A percentile compares a stretch with the other conserved stretches of the same genome.
These are phyloP conservation scores for Phytopythium montanum DNA, from an alignment of 352 stramenopile species.

Conservation along the genomic window DNA sequence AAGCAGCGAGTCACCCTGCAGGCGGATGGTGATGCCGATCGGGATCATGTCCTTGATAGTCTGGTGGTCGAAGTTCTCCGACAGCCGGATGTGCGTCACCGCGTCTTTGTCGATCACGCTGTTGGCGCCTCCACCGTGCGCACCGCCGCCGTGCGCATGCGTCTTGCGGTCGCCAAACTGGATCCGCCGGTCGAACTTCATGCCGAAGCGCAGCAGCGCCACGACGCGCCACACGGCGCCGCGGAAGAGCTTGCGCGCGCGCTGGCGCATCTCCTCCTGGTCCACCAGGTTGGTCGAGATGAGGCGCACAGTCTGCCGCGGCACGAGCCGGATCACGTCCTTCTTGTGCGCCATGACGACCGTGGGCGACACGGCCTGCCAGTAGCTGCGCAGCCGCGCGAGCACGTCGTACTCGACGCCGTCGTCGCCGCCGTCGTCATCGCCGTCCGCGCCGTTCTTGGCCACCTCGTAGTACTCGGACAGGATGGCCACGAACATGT, in stretches of 20 bases:
- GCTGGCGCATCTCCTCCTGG: slow-evolving; percentile 78
- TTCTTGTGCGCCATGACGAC: slow-evolving; percentile 73
- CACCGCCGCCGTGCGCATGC: slow-evolving; percentile 16
- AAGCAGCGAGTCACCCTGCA: slow-evolving; percentile 77
- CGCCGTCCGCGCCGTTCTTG: slow-evolving; percentile 70
- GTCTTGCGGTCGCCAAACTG: slow-evolving; percentile 64
- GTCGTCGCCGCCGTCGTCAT: slow-evolving; percentile 36
- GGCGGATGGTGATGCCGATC: slow-evolving; percentile 74
- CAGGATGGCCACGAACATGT: slow-evolving; percentile 90
- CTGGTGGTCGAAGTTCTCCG: slow-evolving; percentile 89
- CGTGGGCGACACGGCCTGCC: slow-evolving; percentile 68
- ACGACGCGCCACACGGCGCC: slow-evolving; percentile 86
- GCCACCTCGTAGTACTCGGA: slow-evolving; percentile 86
- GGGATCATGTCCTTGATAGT: slow-evolving; percentile 90
- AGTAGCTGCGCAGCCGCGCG: slow-evolving; percentile 70
- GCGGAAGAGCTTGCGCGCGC: slow-evolving; percentile 77
- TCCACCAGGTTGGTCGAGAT: slow-evolving; percentile 89
- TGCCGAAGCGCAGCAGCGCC: slow-evolving; percentile 78
- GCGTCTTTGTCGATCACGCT: slow-evolving; percentile 36
- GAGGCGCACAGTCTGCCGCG: slow-evolving; percentile 69
- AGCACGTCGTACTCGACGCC: slow-evolving; percentile 89
- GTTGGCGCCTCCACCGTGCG: slow-evolving; percentile 9
- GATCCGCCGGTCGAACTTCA: slow-evolving; percentile 87
- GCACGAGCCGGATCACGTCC: slow-evolving; percentile 69
- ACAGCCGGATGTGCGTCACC: slow-evolving; percentile 78